Evolutionary conservation across 768 basidiomycete genomes (phyloP).

Genomic region (Agaricus blazei): DNA sequence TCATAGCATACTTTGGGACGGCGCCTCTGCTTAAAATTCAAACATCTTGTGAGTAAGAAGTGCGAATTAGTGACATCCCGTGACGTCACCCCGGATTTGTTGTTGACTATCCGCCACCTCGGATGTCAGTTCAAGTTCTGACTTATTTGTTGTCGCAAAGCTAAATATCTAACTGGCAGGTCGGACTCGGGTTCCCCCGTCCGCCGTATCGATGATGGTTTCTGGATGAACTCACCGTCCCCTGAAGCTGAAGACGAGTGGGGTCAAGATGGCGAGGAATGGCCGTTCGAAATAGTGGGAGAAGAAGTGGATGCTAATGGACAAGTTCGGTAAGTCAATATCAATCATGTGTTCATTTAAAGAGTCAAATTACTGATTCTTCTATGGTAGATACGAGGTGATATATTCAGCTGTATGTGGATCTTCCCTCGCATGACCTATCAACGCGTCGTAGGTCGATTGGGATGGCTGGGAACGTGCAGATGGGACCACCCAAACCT

Average conservation of each 20-base stretch:
- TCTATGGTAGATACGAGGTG: conserved; percentile 26
- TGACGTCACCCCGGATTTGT: too few species aligned
- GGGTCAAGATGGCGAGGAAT: conserved; percentile 17
- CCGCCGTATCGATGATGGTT: not conserved
- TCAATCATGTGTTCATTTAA: not conserved
- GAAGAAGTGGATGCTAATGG: conserved; percentile 33
- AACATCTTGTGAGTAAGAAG: too few species aligned
- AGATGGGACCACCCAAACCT: conserved; percentile 53
- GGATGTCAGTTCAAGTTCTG: too few species aligned
- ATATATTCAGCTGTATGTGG: not conserved
- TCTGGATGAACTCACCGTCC: conserved; percentile 8
- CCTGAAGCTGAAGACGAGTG: conserved; percentile 13
- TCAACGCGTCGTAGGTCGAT: conserved; percentile 29
- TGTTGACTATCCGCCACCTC: too few species aligned
- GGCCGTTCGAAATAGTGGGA: conserved; percentile 31
- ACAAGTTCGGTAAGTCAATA: conserved; percentile 23
- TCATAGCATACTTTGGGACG: too few species aligned
- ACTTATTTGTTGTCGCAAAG: too few species aligned
- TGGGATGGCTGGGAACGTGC: conserved; percentile 48
- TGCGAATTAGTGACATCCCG: too few species aligned
- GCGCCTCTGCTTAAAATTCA: too few species aligned
- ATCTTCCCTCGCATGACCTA: not conserved
- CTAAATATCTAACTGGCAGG: not conserved
- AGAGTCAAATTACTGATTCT: not conserved
- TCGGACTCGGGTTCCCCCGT: not conserved